phyloP scores from a whole-genome alignment of 2,329 filamentous ascomycete genomes.

The Plenodomus lindquistii region DNA sequence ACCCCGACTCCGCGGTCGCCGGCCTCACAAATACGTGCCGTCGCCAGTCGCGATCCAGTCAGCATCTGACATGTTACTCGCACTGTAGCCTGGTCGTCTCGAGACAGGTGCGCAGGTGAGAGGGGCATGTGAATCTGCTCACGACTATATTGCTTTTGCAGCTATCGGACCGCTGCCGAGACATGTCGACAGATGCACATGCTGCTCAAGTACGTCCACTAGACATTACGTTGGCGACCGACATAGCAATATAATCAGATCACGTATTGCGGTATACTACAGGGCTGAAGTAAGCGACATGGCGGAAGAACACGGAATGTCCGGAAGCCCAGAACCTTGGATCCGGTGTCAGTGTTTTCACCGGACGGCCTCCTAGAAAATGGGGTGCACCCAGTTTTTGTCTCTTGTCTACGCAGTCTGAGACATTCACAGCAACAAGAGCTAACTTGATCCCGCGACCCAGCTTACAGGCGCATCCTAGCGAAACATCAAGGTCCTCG shows the following conservation, averaged over 20 bases:
- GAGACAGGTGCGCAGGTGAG: background rate
- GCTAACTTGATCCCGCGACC: background rate
- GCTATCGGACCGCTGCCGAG: background rate
- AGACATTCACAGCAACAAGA: background rate
- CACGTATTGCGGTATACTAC: background rate
- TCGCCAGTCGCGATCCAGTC: background rate
- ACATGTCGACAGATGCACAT: background rate
- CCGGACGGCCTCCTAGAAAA: background rate
- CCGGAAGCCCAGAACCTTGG: background rate
- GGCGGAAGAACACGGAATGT: background rate
- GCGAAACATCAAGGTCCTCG: background rate
- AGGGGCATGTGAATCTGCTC: background rate
- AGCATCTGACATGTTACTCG: background rate
- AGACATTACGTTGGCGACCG: background rate
- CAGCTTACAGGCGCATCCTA: background rate
- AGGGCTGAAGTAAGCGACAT: background rate
- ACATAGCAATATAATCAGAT: background rate
- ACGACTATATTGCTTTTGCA: background rate
- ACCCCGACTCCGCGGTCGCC: slow-evolving; percentile 3
- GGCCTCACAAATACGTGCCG: background rate
- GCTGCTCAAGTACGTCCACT: background rate
- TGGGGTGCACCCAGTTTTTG: background rate
- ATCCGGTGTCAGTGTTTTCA: background rate
- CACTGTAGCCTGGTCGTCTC: background rate
- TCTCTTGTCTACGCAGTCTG: background rate